Percentiles rank a stretch among this genome's conserved stretches.
These are phyloP conservation scores for Leccinum ochraceum DNA, from an alignment of 768 basidiomycete genomes.

Conservation along the genomic window DNA sequence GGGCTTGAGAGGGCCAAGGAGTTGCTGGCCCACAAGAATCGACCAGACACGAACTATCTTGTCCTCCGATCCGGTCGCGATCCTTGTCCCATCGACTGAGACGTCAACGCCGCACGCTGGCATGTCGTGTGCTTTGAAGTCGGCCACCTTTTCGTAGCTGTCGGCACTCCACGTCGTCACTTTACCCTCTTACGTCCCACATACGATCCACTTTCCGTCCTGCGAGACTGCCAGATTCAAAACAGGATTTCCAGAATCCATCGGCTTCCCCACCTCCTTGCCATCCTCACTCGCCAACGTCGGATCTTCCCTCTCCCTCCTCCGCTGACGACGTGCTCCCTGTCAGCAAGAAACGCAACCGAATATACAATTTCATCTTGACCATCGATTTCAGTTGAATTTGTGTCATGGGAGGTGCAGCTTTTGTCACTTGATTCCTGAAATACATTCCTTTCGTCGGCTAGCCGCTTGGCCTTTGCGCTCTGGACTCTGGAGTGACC, in stretches of 20 bases:
- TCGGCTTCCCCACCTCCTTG: neutral
- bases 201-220: no score
- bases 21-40: no score
- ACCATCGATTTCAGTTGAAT: neutral
- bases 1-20: neutral
- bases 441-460: neutral
- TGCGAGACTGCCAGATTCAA: no score
- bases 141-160: no score
- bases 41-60: no score
- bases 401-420: no score
- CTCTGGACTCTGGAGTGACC: conserved; percentile 52
- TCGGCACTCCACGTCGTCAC: no score
- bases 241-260: no score
- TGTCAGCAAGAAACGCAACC: neutral
- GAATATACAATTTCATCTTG: neutral
- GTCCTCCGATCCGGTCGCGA: neutral
- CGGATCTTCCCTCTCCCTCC: neutral
- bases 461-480: conserved; percentile 59
- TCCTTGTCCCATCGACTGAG: neutral
- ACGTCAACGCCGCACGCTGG: neutral
- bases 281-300: neutral
- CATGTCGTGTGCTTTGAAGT: no score
- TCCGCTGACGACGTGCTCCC: neutral
- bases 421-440: neutral
- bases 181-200: no score